Base-by-base conservation (phyloP, 257 asterid species). In the Ligustrum vulgare region DNA sequence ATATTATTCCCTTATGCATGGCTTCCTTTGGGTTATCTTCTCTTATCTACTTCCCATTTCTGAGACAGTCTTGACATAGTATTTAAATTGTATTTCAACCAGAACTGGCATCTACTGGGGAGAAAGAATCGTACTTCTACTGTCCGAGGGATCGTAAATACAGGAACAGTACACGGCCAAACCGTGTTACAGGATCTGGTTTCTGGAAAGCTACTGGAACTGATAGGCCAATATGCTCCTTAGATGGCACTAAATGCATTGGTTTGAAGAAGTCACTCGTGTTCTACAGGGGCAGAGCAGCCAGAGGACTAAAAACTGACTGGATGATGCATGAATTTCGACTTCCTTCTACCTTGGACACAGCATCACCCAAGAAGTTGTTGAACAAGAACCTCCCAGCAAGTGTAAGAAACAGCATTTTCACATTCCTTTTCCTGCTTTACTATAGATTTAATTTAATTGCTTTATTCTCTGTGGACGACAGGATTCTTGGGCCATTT, bases 311-410 rank as follows among this genome's bases (percentile, higher is more conserved):
- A 0, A 90, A 90, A 76, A 90, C 96, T 2, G 96, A 90, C 58
- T 90, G 96, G 96, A 90, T 90, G 96, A 90, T 90, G 96, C 96
- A 90, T 43, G 96, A 90, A 75, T 90, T 90, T 77, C 87, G 94
- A 33, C 90, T 90, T 20, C 94, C 96, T 70, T 70, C 92, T 0
- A 12, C 75, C 69, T 22, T 84, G 1, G 87, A 82, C 8, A 70
- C 77, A 7, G 4, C 62, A 8, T 83, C 84, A 0, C 82, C 83
- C 75, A 86, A 79, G 69, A 86, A 81, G 73, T 62, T 77, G 76
- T 67, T 81, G 15, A 86, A 87, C 85, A 90, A 84, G 79, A 79
- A 20, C 77, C 58, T 87, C 47, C 88, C 92, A 5, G 74, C 86
- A 71, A 80, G 78, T 31, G 96, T 89, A 77, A 86, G 90, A 49